Percentiles rank a stretch among this genome's conserved stretches.
Evolutionary conservation across 2,329 filamentous ascomycete genomes (phyloP).

Genomic region (Cadophora sp.): DNA sequence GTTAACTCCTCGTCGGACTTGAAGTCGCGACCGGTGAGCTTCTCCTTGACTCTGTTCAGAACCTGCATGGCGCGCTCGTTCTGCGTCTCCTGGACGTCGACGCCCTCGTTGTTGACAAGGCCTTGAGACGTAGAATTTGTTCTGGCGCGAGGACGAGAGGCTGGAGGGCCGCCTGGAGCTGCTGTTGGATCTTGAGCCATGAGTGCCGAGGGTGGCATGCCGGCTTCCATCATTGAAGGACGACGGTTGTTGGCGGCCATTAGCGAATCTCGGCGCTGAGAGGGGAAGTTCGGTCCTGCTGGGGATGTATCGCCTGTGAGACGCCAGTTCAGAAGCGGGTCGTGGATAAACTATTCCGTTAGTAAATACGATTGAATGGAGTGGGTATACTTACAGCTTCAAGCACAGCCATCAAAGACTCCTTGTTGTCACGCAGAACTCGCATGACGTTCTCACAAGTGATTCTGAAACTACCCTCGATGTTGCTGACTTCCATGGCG

Average conservation of each 20-base stretch:
- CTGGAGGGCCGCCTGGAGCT: conserved; percentile 53
- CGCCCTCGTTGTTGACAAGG: conserved; percentile 32
- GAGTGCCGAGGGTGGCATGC: conserved; percentile 65
- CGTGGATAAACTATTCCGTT: conserved; percentile 84
- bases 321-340: conserved; percentile 98
- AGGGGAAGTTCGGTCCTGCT: conserved; percentile 69
- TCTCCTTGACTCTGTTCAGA: conserved; percentile 89
- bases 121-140: conserved; percentile 64
- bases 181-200: conserved; percentile 51
- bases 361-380: conserved; percentile 17
- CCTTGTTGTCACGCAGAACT: conserved; percentile 94
- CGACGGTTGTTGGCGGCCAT: conserved; percentile 59
- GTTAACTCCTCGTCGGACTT: conserved; percentile 84
- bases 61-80: conserved; percentile 94
- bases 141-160: conserved; percentile 59
- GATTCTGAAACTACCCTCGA: conserved; percentile 97
- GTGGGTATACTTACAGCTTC: conserved; percentile 79
- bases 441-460: conserved; percentile 99
- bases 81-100: conserved; percentile 75
- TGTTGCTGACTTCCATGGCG: conserved; percentile 99
- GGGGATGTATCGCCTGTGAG: conserved; percentile 71
- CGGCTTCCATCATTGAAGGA: conserved; percentile 72
- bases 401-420: conserved; percentile 96
- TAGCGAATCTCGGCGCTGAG: conserved; percentile 63
- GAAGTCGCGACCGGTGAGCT: conserved; percentile 93